A percentile compares a stretch with the other conserved stretches of the same genome.
Conservation (phyloP, 1,284 basidiomycete species). For the Microbotryomycetes sp. region DNA sequence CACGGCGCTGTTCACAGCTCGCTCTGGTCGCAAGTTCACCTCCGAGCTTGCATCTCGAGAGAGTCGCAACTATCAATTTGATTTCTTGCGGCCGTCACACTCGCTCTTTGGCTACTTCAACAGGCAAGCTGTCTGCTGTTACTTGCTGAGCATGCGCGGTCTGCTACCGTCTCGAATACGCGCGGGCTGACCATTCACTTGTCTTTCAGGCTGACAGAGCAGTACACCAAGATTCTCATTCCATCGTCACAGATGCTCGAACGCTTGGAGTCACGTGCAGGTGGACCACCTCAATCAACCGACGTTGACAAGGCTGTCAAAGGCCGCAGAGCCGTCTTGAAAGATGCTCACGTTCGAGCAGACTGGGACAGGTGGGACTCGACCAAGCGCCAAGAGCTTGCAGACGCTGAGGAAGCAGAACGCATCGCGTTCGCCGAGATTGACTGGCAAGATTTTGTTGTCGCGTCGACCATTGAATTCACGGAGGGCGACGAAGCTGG, state of each 20-base stretch:
- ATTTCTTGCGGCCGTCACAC: conserved; percentile 90
- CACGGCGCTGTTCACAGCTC: conserved; percentile 92
- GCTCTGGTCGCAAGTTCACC: conserved; percentile 81
- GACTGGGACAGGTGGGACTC: conserved; percentile 80
- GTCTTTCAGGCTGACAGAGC: conserved; percentile 66
- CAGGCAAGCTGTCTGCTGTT: conserved; percentile 43
- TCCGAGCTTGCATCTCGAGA: conserved; percentile 78
- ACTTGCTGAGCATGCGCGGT: background rate
- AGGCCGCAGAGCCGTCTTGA: conserved; percentile 67
- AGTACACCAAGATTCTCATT: conserved; percentile 85
- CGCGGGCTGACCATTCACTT: background rate
- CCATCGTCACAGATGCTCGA: conserved; percentile 70
- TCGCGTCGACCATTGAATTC: conserved; percentile 97
- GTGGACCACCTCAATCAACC: conserved; percentile 41
- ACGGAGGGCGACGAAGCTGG: conserved; percentile 77
- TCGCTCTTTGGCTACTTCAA: conserved; percentile 97
- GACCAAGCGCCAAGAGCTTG: conserved; percentile 75
- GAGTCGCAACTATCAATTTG: conserved; percentile 94
- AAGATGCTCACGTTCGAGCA: conserved; percentile 68
- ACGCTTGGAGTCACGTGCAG: conserved; percentile 48
- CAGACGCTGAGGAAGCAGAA: conserved; percentile 85
- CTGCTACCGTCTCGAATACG: too few relatives aligned
- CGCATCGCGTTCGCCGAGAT: conserved; percentile 87
- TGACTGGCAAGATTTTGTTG: conserved; percentile 99
- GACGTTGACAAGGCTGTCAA: conserved; percentile 42